These are phyloP conservation scores for Annulohypoxylon moriforme DNA, from an alignment of 495 filamentous ascomycete genomes.

Conservation along the genomic window DNA sequence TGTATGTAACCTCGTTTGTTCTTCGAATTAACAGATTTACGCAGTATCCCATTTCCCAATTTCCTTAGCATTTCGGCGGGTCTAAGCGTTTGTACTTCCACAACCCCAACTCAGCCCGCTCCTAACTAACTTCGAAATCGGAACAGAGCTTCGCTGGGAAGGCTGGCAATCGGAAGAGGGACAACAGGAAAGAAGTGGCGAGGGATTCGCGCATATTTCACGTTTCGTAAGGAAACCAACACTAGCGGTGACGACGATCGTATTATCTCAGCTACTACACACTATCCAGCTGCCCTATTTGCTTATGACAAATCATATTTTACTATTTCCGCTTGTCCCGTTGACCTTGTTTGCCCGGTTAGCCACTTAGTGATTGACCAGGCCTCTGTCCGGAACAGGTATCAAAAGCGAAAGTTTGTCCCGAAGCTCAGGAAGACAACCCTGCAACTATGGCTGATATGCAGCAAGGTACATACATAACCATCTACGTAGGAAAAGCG, in stretches of 20 bases:
- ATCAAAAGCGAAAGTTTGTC: not conserved
- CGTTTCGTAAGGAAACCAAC: not conserved
- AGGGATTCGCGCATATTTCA: not conserved
- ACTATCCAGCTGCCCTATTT: not conserved
- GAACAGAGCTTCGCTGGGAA: not conserved
- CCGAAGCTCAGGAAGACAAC: conserved; percentile 12
- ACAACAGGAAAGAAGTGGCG: not conserved
- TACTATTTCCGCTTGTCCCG: not conserved
- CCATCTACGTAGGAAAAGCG: conserved; percentile 6
- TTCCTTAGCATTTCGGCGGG: not conserved
- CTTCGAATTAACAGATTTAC: not conserved
- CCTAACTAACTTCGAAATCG: conserved; percentile 19
- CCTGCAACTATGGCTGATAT: conserved; percentile 6
- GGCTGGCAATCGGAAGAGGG: not conserved
- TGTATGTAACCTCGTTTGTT: not conserved
- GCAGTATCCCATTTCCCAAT: not conserved
- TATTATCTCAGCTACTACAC: not conserved
- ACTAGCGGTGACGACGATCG: conserved; percentile 10
- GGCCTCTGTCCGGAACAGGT: not conserved
- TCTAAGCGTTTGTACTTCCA: conserved; percentile 3
- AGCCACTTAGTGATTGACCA: not conserved
- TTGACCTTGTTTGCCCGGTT: not conserved
- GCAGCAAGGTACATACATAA: not conserved
- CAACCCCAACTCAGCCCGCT: conserved; percentile 35
- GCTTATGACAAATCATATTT: conserved; percentile 13